A percentile compares a stretch with the other conserved stretches of the same genome.
phyloP scores from a whole-genome alignment of 768 basidiomycete genomes.

The Sarcodon sp. region DNA sequence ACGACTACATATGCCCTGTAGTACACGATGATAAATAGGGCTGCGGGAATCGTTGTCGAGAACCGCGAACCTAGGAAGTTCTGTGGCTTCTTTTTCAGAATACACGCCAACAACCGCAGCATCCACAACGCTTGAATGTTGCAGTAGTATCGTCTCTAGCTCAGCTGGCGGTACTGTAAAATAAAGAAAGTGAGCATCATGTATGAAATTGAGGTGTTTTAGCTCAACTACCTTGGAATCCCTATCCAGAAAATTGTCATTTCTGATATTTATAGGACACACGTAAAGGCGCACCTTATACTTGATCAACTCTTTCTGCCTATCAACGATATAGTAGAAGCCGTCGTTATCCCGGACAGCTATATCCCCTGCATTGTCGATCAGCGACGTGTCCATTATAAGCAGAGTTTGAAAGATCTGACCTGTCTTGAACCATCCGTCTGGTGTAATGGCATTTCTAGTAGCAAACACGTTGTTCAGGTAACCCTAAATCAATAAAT shows the following conservation, averaged over 20 bases:
- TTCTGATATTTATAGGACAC: neutral
- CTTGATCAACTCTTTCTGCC: slow-evolving; percentile 66
- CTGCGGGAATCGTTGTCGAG: too few species aligned
- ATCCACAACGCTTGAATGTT: slow-evolving; percentile 68
- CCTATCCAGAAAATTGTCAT: slow-evolving; percentile 25
- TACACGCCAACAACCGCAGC: slow-evolving; percentile 72
- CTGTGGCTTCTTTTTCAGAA: slow-evolving; percentile 56
- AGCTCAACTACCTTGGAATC: slow-evolving; percentile 36
- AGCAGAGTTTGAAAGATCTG: too few species aligned
- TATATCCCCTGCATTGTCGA: slow-evolving; percentile 44
- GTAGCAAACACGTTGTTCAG: slow-evolving; percentile 58
- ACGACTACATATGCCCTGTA: slow-evolving; percentile 53
- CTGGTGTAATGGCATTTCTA: slow-evolving; percentile 47
- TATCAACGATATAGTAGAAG: slow-evolving; percentile 62
- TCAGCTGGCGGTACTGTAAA: slow-evolving; percentile 72
- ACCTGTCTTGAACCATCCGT: slow-evolving; percentile 74
- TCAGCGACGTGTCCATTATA: too few species aligned
- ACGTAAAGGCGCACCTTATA: slow-evolving; percentile 35
- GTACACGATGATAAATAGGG: neutral
- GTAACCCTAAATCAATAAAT: neutral
- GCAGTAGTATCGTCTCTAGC: slow-evolving; percentile 63
- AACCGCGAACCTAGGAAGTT: slow-evolving; percentile 52
- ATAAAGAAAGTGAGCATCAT: neutral
- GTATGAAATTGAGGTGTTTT: too few species aligned
- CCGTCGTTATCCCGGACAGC: slow-evolving; percentile 55